Evolutionary conservation across 441 rosid genomes (phyloP).

Genomic region (Corymbia citriodora): DNA sequence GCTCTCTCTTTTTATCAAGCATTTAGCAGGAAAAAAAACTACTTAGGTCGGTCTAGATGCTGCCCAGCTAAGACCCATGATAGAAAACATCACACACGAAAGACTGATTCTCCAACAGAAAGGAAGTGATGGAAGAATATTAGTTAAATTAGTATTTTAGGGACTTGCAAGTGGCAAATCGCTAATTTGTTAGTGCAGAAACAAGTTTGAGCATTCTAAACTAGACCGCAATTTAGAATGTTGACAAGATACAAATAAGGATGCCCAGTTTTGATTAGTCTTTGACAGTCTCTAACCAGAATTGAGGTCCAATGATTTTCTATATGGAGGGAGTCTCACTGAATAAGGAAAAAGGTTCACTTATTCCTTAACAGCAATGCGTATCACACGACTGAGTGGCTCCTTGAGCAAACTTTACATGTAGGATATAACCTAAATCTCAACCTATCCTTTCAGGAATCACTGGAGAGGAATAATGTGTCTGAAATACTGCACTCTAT

Average conservation of each 20-base stretch:
- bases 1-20: neutral
- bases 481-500: neutral
- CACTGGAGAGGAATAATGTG: neutral
- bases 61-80: neutral
- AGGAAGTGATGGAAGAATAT: neutral
- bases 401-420: neutral
- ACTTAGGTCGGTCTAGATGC: neutral
- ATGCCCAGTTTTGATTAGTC: neutral
- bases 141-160: neutral
- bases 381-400: neutral
- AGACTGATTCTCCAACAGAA: neutral
- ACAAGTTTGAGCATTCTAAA: neutral
- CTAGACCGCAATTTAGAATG: neutral
- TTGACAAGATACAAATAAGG: neutral
- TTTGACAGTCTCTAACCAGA: neutral
- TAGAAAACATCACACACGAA: neutral
- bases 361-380: neutral
- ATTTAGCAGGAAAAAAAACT: neutral
- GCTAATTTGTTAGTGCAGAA: neutral
- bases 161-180: neutral
- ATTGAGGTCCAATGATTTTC: neutral
- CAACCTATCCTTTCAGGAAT: neutral
- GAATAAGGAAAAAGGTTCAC: neutral
- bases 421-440: neutral
- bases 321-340: neutral